phyloP scores from a whole-genome alignment of 179 eudicot genomes.

The Monotropa hypopitys region DNA sequence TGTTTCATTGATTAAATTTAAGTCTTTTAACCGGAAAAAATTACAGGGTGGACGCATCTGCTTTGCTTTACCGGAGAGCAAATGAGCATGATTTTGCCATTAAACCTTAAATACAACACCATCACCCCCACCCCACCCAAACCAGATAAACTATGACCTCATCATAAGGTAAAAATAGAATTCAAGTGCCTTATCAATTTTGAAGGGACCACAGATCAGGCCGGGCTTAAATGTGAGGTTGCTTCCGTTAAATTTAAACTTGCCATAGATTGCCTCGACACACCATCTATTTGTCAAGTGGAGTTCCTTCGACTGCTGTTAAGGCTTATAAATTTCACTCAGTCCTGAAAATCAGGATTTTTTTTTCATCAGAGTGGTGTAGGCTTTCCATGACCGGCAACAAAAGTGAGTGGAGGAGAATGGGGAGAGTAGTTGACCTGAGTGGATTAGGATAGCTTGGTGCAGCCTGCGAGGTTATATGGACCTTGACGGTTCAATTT shows the following conservation, averaged over 20 bases:
- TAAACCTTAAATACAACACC: constrained; percentile 30
- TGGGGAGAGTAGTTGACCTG: neutral
- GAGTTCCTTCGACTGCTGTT: neutral
- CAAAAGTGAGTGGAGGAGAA: neutral
- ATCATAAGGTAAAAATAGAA: neutral
- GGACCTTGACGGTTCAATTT: neutral
- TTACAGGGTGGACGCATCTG: constrained; percentile 99
- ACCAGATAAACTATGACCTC: constrained; percentile 4
- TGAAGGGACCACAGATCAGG: neutral
- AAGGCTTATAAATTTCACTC: neutral
- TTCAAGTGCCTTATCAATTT: neutral
- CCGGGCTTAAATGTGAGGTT: neutral
- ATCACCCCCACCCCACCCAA: neutral
- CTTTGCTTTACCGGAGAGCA: constrained; percentile 89
- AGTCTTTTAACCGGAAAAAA: neutral
- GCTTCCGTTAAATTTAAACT: neutral
- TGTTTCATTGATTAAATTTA: constrained; percentile 4
- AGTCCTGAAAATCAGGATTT: neutral
- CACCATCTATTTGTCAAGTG: neutral
- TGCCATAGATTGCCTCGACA: neutral
- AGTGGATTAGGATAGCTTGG: neutral
- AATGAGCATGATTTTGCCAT: constrained; percentile 85
- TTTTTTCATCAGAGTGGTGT: neutral
- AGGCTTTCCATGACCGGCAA: neutral
- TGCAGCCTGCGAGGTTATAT: neutral